Evolutionary conservation across 352 stramenopile genomes (phyloP).

Genomic region (Albugo candida): DNA sequence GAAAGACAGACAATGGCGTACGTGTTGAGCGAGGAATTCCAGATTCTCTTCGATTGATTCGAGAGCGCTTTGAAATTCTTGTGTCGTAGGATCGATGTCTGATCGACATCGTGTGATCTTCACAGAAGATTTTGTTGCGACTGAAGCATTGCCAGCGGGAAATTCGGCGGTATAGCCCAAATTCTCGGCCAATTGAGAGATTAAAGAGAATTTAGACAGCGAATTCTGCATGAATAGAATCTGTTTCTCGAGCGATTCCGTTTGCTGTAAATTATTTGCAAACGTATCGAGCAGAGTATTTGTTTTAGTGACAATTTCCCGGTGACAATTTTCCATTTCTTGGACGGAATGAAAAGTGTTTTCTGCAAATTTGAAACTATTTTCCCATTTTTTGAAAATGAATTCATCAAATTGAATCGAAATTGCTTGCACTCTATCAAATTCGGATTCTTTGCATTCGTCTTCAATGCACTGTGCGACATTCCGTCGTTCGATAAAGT

Average conservation of each 20-base stretch:
- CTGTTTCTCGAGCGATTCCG: constrained; percentile 37
- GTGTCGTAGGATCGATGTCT: constrained; percentile 48
- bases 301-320: constrained; percentile 50
- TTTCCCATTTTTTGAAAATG: too few species aligned
- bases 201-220: constrained; percentile 52
- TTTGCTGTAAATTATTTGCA: constrained; percentile 34
- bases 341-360: constrained; percentile 40
- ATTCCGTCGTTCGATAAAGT: too few species aligned
- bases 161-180: constrained; percentile 25
- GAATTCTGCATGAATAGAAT: constrained; percentile 37
- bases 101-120: constrained; percentile 63
- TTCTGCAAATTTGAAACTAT: constrained; percentile 11
- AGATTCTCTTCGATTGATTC: constrained; percentile 49
- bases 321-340: constrained; percentile 68
- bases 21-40: constrained; percentile 41
- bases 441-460: too few species aligned
- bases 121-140: constrained; percentile 17
- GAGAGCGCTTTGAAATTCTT: constrained; percentile 30
- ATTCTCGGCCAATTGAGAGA: constrained; percentile 28
- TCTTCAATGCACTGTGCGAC: too few species aligned
- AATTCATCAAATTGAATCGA: too few species aligned
- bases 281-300: constrained; percentile 61
- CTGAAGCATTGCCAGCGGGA: neutral
- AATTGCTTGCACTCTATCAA: too few species aligned
- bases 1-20: constrained; percentile 13